Base-by-base conservation (phyloP, 2,329 filamentous ascomycete genomes). In the Xylariaceae sp. region DNA sequence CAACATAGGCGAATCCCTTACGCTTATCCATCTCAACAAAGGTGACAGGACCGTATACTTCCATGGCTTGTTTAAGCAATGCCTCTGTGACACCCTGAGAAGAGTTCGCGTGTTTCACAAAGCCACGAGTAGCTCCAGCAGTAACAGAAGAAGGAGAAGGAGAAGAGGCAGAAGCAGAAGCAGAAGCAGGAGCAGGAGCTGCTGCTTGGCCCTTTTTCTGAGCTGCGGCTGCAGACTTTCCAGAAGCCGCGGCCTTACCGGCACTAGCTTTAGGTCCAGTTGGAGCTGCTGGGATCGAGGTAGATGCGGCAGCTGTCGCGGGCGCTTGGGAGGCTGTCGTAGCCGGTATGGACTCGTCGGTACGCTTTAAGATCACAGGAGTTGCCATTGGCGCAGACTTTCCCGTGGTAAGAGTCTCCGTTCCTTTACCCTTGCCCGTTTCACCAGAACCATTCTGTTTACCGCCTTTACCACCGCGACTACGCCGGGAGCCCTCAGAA, bases 21-120 rank as follows among this genome's bases (percentile, higher is more conserved):
- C 92, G 89, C 73, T 92, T 92, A 72, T 97, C 93, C 56, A 97
- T 93, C 68, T 97, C 93, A 15, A 96, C 90, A 65, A 85, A 88
- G 0, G 84, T 84, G 51, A 97, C 83, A 1, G 82, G 74, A 1
- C 93, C 93, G 67, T 91, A 96, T 0, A 77, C 74, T 50, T 86
- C 81, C 71, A 97, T 85, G 0, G 89, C 86, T 66, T 88, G 82
- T 67, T 88, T 86, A 1, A 97, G 83, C 0, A 92, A 75, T 0
- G 87, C 77, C 70, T 97, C 93, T 0, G 91, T 97, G 51, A 97
- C 89, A 11, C 93, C 93, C 71, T 97, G 93, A 0, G 92, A 94
- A 9, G 90, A 85, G 71, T 95, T 96, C 55, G 88, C 88, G 67
- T 92, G 88, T 73, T 92, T 92, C 62, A 92, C 78, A 69, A 92